Evolutionary conservation across 202 grass and related monocot genomes (phyloP), one percentile per base, ranked within the genome.

Genomic region (Elaeis oleifera): DNA sequence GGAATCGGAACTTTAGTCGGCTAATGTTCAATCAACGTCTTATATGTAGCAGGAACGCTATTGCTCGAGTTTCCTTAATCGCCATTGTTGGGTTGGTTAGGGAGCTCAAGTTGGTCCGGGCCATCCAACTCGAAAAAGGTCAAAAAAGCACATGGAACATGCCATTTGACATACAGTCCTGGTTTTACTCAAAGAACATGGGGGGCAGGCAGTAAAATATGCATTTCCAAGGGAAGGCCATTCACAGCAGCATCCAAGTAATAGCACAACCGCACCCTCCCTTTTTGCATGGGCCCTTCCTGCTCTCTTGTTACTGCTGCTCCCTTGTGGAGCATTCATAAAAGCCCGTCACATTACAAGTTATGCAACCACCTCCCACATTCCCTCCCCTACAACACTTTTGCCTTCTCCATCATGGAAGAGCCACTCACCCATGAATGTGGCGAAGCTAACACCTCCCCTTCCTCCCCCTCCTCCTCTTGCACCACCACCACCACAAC

Each of bases 391-490:
- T 4, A 65, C 6, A 32, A 9, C 16, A 18, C 6, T 5, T 5
- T 25, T 19, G 50, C 32, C 20, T 39, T 53, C 31, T 18, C 54
- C 49, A 60, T 60, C n/a, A 73, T 51, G 49, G 59, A 57, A 65
- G 74, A 74, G 54, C 80, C 77, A 77, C 73, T 70, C 49, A 63
- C 69, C 24, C 65, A 77, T 77, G 80, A 57, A 18, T 67, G 68
- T 70, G 69, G 74, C 65, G 60, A 76, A 1, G 16, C 53, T 49
- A 78, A 62, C 62, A 63, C 22, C 50, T 71, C 36, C 16, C n/a
- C 50, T 14, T 65, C 64, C n/a, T 61, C 48, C 64, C 24, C 68
- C 23, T 14, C 59, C 24, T 51, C 61, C 56, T 61, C 63, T 53
- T 60, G 59, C 8, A 49, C 79, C 5, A 14, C 57, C 58, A 78